Base-by-base conservation (phyloP, 768 basidiomycete genomes). In the Mycena galericulata region DNA sequence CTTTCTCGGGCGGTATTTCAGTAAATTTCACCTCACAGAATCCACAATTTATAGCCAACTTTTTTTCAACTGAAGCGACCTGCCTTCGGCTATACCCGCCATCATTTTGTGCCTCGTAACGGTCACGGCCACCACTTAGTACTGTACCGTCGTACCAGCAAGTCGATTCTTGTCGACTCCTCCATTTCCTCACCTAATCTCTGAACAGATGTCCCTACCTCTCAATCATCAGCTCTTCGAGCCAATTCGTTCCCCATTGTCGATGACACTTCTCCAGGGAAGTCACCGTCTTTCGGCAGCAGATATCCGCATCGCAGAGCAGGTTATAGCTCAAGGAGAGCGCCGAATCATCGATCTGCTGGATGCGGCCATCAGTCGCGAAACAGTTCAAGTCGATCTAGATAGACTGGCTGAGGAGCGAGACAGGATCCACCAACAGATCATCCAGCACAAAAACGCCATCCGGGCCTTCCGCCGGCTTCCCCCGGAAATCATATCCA, bases 401-500 rank as follows among this genome's bases (percentile, higher is more conserved):
- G 27, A 59, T 10, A 8, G 18, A 20, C 15, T 67, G 43, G 41
- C 27, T 22, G 22, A 26, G 17, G 26, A 38, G 22, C 67, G 61
- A 32, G 55, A 50, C 18, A 24, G 20, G 3, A 30, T 51, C n/a
- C 15, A 18, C 11, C 4, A 45, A 10, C 54, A 62, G 34, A 40
- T 68, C 1, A 10, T 18, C 0, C 36, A 27, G 27, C 46, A 68
- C 67, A 62, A 58, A 30, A 36, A 29, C 15, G 54, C 61, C 4
- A 50, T 54, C 18, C 47, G 60, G 3, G 6, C 30, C 22, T 14
- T 62, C 15, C 45, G 55, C 17, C 60, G 61, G 3, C 38, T 68
- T n/a, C 61, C 61, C 14, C 47, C 61, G 1, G 67, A 62, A 45
- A 68, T 68, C 12, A 7, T 68, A 22, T 47, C 60, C 17, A 30